These are phyloP conservation scores for Yamagishiella unicocca DNA, from an alignment of 139 green algal genomes.

Conservation along the genomic window DNA sequence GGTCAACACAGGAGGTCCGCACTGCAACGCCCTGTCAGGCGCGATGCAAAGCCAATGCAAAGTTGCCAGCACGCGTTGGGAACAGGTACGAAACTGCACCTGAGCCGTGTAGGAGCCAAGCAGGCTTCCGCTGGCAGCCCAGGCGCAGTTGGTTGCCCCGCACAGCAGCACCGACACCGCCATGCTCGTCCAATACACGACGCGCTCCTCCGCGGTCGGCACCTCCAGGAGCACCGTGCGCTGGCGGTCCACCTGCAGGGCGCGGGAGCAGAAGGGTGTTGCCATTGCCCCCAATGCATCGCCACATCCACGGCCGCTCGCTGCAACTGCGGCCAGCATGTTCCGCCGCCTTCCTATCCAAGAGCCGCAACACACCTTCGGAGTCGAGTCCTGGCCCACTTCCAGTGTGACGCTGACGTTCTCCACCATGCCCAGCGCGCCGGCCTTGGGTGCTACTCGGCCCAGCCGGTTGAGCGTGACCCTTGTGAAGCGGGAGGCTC, in stretches of 20 bases:
- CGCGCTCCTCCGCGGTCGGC: constrained; percentile 20
- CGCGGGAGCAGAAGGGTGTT: background rate
- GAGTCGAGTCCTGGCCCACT: too few relatives aligned
- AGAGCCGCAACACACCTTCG: too few relatives aligned
- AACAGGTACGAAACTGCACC: background rate
- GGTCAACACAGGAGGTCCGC: background rate
- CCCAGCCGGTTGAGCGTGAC: too few relatives aligned
- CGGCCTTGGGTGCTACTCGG: too few relatives aligned
- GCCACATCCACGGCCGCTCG: too few relatives aligned
- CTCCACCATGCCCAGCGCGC: too few relatives aligned
- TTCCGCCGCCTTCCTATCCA: too few relatives aligned
- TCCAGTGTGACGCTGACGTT: too few relatives aligned
- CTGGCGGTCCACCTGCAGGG: background rate
- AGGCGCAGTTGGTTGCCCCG: constrained; percentile 11
- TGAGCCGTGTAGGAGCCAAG: constrained; percentile 33
- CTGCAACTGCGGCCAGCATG: too few relatives aligned
- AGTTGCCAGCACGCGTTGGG: background rate
- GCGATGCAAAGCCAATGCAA: background rate
- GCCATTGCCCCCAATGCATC: too few relatives aligned
- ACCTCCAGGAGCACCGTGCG: background rate
- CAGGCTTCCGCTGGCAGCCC: constrained; percentile 30
- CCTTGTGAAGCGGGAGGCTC: too few relatives aligned
- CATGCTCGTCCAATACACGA: constrained; percentile 27
- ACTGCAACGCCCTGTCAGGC: background rate
- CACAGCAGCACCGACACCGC: constrained; percentile 1